Base-by-base conservation (phyloP, 2,329 filamentous ascomycete species). In the Diaporthe citriasiana region DNA sequence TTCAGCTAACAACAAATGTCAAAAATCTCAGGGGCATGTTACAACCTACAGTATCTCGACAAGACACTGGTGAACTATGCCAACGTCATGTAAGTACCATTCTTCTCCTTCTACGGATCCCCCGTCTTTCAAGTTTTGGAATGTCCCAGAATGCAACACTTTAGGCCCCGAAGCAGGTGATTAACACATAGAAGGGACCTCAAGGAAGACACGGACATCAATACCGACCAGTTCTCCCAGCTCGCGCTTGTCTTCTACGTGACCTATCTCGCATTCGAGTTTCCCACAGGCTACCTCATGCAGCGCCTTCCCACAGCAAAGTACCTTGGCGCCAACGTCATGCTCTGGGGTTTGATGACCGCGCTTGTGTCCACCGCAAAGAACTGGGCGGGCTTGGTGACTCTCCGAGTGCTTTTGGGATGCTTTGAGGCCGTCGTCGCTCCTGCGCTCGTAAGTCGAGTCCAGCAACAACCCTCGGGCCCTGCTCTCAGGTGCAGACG, bases 351-450 rank as follows among this genome's bases (percentile, higher is more conserved):
- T 13, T 77, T 86, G 4, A 83, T 87, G 63, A 83, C 89, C 3
- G 82, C 85, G 1, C 80, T 85, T 9, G 88, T 86, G 13, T 83
- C 84, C n/a, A 87, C 85, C 4, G 86, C 85, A 60, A 85, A 86
- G 76, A 88, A 85, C 75, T 90, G 87, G 76, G 84, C 83, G 3
- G 85, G 86, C 0, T 80, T 90, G 17, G 84, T 88, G 6, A 82
- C 84, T 10, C 84, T 87, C 1, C 83, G 89, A 9, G 84, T 89
- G 17, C 78, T 90, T 0, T 82, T 90, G 0, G 89, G 89, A 19
- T 84, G 84, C 56, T 89, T 89, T 73, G 89, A 91, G 78, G 83
- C 86, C 17, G 86, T 85, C 10, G 85, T 90, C 13, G 86, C 87
- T 0, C 89, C 89, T 0, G 85, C 85, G 27, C 84, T 91, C 70